Conservation (phyloP, 108 stramenopile genomes). For the Cyclotella cryptica region DNA sequence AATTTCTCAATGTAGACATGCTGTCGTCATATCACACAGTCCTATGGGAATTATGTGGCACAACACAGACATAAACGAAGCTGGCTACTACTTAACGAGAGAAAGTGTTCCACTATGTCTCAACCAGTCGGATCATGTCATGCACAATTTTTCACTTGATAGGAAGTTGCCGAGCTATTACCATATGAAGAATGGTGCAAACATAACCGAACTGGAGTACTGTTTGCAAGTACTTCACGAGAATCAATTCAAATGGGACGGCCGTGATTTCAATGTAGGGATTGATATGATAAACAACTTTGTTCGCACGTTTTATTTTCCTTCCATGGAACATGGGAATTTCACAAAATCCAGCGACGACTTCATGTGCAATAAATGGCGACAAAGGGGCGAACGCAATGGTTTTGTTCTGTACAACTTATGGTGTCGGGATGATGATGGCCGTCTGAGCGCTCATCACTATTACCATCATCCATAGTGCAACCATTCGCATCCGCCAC, state of each 20-base stretch:
- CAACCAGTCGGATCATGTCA: background rate
- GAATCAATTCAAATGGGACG: background rate
- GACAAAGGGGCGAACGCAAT: too few species aligned
- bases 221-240: background rate
- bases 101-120: slow-evolving; percentile 44
- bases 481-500: too few species aligned
- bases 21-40: too few species aligned
- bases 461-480: too few species aligned
- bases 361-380: too few species aligned
- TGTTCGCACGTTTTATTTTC: too few species aligned
- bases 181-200: background rate
- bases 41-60: slow-evolving; percentile 59
- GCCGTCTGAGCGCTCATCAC: too few species aligned
- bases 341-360: too few species aligned
- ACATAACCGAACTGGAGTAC: background rate
- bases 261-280: background rate
- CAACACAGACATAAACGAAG: slow-evolving; percentile 58
- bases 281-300: too few species aligned
- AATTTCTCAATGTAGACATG: slow-evolving; percentile 25
- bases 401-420: too few species aligned
- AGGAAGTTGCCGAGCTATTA: background rate
- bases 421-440: too few species aligned
- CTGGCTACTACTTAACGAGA: slow-evolving; percentile 41
- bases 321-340: too few species aligned
- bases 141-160: background rate